Conservation (phyloP, 2,329 filamentous ascomycete species). For the Aureobasidium namibiae region DNA sequence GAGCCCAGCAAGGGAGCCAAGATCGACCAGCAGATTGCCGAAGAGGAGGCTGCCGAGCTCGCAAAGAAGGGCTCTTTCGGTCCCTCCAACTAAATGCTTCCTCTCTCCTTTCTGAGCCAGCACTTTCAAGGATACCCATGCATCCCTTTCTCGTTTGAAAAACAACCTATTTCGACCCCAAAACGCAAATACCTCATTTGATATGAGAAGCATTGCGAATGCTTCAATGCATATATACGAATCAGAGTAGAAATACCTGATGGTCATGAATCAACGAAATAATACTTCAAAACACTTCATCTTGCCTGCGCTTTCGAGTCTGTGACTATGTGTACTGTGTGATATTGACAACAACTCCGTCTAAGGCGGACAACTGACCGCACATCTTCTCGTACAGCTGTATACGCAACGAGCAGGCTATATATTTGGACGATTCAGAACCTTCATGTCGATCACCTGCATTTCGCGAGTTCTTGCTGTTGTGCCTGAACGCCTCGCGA, state of each 20-base stretch:
- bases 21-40: slow-evolving; percentile 59
- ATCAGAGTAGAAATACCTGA: slow-evolving; percentile 13
- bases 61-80: slow-evolving; percentile 49
- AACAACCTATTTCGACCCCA: slow-evolving; percentile 3
- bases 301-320: not conserved
- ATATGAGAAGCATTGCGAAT: slow-evolving; percentile 1
- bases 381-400: not conserved
- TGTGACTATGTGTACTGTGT: not conserved
- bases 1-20: slow-evolving; percentile 64
- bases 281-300: not conserved
- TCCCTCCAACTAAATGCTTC: slow-evolving; percentile 20
- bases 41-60: slow-evolving; percentile 59
- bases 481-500: not conserved
- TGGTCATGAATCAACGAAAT: slow-evolving; percentile 11
- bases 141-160: slow-evolving; percentile 9
- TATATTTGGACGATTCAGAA: no score
- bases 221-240: slow-evolving; percentile 11
- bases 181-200: slow-evolving; percentile 5
- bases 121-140: not conserved
- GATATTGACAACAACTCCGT: not conserved
- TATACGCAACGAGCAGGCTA: not conserved
- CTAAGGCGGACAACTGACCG: not conserved
- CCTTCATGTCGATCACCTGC: not conserved
- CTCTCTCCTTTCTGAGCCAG: not conserved
- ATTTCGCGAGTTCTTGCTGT: not conserved